Base-by-base conservation (phyloP, 345 rosid genomes). In the Pistacia integerrima region DNA sequence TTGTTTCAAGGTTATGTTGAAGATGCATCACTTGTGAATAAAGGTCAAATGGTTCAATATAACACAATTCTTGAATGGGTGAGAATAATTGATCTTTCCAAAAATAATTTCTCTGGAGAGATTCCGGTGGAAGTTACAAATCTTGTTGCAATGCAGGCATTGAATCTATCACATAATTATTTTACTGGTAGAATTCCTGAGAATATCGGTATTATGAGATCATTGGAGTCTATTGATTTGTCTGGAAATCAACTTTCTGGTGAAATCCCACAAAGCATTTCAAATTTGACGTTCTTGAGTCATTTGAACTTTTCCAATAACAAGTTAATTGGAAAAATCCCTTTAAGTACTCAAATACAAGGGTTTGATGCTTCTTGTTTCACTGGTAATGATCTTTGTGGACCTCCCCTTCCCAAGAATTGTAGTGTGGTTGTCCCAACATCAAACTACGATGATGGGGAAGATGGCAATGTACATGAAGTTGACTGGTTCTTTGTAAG, bases 21-120 rank as follows among this genome's bases (percentile, higher is more conserved):
- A 58, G 48, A 63, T 14, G 46, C 46, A 13, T 69, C 16, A 0
- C 59, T 70, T 33, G 74, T 70, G 33, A 70, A 3, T 2, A 70
- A 70, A 70, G 63, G 74, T n/a, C 3, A 1, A 35, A 0, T 7
- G 4, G 28, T 7, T 33, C 30, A 56, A 35, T 70, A 70, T 35
- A 20, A 8, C 18, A 16, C 22, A 28, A 70, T 70, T 22, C 64
- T 77, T 1, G 22, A 9, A 33, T 70, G 33, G 14, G 74, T 77
- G 12, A 63, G 49, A 38, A 5, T 0, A 13, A 3, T 74, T 2
- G 69, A 63, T 13, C 1, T 74, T 30, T 49, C 61, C 1, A 51
- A 36, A 1, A 65, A 74, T 64, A 33, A 22, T 22, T 69, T 69
- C 4, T 52, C 70, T 4, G 70, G 77, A 35, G 64, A 74, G 12